Conservation (phyloP, 768 basidiomycete genomes). For the Rhodosporidiobolus sp. region DNA sequence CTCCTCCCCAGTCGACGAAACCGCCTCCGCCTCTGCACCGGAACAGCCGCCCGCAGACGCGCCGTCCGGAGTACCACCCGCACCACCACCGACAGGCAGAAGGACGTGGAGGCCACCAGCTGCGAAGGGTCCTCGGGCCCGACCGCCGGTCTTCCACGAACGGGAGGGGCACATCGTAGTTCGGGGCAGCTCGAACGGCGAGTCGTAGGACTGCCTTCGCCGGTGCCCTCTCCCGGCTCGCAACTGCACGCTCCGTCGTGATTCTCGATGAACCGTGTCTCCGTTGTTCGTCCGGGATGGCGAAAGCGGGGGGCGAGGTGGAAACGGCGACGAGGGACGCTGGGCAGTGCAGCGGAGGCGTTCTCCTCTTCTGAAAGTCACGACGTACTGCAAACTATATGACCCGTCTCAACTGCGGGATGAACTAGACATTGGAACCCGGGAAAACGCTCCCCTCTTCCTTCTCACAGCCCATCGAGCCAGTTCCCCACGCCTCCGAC, state of each 20-base stretch:
- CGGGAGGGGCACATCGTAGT: slow-evolving; percentile 25
- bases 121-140: slow-evolving; percentile 5
- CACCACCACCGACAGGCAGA: neutral
- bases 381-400: no score
- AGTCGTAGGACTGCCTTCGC: neutral
- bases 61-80: no score
- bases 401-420: no score
- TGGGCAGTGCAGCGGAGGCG: no score
- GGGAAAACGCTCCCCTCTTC: no score
- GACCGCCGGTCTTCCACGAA: slow-evolving; percentile 25
- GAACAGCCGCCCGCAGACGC: no score
- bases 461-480: neutral
- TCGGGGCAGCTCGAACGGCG: neutral
- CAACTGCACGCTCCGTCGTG: no score
- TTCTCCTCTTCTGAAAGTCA: neutral
- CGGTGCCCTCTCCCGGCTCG: no score
- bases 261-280: neutral
- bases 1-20: neutral
- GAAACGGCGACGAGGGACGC: no score
- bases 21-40: no score
- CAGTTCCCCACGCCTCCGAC: neutral
- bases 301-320: no score
- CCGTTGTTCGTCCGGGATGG: neutral
- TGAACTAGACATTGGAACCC: no score
- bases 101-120: slow-evolving; percentile 12